A percentile compares a stretch with the other conserved stretches of the same genome.
These are phyloP conservation scores for Cercospora citrullina DNA, from an alignment of 2,329 filamentous ascomycete species.

Conservation along the genomic window DNA sequence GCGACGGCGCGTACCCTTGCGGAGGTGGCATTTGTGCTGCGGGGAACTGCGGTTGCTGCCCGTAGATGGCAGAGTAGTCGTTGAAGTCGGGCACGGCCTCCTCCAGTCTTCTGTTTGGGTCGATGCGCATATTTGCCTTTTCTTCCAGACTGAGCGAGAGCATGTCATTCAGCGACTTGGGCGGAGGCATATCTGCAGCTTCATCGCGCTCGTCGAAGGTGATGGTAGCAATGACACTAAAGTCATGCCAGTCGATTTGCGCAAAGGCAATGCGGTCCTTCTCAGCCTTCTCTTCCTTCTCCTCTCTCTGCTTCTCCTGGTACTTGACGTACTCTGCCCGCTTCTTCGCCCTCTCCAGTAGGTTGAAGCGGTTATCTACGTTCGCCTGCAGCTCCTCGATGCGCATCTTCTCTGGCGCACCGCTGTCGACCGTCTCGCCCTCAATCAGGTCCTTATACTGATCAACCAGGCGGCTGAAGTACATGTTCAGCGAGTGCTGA, in stretches of 20 bases:
- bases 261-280: constrained; percentile 75
- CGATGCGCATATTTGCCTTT: constrained; percentile 85
- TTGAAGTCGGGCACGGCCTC: constrained; percentile 83
- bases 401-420: constrained; percentile 70
- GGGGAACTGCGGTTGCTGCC: constrained; percentile 32
- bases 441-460: constrained; percentile 84
- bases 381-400: constrained; percentile 73
- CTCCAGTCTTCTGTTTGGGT: constrained; percentile 80
- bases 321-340: constrained; percentile 84
- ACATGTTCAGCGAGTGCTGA: constrained; percentile 94
- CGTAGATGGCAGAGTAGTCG: constrained; percentile 51
- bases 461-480: constrained; percentile 88
- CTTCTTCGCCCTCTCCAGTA: constrained; percentile 78
- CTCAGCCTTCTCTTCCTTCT: constrained; percentile 84
- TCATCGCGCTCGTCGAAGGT: constrained; percentile 89
- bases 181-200: constrained; percentile 78
- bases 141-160: constrained; percentile 94
- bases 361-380: constrained; percentile 73
- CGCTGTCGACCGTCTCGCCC: constrained; percentile 66
- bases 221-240: constrained; percentile 92
- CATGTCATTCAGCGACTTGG: constrained; percentile 84
- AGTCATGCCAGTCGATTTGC: constrained; percentile 97
- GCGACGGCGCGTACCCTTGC: constrained; percentile 31
- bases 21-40: constrained; percentile 30
- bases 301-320: constrained; percentile 79